Evolutionary conservation across 23 red algal genomes (phyloP).

Genomic region (Pyropia haitanensis): DNA sequence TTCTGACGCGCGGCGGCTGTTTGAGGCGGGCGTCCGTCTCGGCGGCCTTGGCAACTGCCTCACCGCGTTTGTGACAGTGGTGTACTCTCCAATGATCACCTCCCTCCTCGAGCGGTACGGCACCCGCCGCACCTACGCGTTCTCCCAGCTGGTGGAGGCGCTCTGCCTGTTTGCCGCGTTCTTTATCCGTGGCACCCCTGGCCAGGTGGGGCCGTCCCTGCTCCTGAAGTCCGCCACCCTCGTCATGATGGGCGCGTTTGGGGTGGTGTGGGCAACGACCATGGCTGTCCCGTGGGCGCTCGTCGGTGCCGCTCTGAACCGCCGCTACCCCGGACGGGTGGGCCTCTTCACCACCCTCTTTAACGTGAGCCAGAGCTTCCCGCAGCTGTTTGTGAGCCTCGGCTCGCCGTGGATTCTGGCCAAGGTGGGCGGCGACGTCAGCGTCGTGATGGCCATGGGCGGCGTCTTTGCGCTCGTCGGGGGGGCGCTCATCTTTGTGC

Average conservation of each 20-base stretch:
- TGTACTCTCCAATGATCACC: conserved; percentile 52
- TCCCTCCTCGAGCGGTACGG: conserved; percentile 25
- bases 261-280: conserved; percentile 72
- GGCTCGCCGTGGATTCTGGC: conserved; percentile 46
- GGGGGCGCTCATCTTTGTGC: conserved; percentile 31
- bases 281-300: conserved; percentile 84
- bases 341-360: conserved; percentile 85
- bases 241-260: conserved; percentile 32
- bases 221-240: conserved; percentile 23
- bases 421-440: conserved; percentile 31
- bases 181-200: conserved; percentile 27
- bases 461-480: conserved; percentile 50
- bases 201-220: conserved; percentile 1
- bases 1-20: conserved; percentile 24
- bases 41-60: conserved; percentile 52
- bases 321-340: conserved; percentile 28
- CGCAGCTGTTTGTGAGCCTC: conserved; percentile 63
- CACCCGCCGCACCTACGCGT: conserved; percentile 32
- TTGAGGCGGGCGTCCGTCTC: conserved; percentile 80
- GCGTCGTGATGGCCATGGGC: conserved; percentile 58
- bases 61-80: conserved; percentile 45
- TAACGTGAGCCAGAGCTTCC: conserved; percentile 57
- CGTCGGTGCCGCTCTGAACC: conserved; percentile 43
- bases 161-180: conserved; percentile 15
- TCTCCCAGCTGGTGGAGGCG: conserved; percentile 73